Evolutionary conservation across 768 basidiomycete species (phyloP).

Genomic region (Mycena haematopus): DNA sequence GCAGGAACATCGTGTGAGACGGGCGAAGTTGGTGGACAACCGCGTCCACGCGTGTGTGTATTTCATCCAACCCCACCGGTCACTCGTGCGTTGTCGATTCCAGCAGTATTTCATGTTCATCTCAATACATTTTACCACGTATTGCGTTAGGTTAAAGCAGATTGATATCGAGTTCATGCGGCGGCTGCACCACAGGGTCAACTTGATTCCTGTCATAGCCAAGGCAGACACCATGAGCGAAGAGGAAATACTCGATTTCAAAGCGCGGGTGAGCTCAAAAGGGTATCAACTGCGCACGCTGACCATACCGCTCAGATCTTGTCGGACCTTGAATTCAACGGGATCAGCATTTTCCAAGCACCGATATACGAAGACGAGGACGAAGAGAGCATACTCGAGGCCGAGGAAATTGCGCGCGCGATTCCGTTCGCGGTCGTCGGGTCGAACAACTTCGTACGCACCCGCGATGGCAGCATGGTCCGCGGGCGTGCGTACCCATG

Average conservation of each 20-base stretch:
- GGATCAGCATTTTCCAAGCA: conserved; percentile 98
- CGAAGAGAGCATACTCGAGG: conserved; percentile 96
- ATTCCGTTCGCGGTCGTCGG: conserved; percentile 99
- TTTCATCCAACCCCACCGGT: conserved; percentile 98
- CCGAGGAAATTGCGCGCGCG: conserved; percentile 97
- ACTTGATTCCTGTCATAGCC: conserved; percentile 97
- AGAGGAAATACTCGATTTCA: conserved; percentile 92
- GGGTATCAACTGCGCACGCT: too few relatives aligned
- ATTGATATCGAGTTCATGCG: conserved; percentile 99
- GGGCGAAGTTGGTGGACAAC: conserved; percentile 93
- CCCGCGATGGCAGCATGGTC: conserved; percentile 89
- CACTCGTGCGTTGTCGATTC: too few relatives aligned
- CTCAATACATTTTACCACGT: conserved; percentile 6
- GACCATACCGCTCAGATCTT: conserved; percentile 65
- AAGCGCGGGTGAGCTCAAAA: conserved; percentile 85
- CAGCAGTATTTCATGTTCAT: conserved; percentile 40
- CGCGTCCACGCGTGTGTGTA: conserved; percentile 98
- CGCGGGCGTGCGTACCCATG: conserved; percentile 97
- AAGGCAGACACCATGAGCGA: conserved; percentile 98
- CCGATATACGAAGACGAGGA: conserved; percentile 98
- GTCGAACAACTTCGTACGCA: conserved; percentile 81
- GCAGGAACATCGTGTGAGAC: conserved; percentile 98
- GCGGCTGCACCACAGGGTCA: conserved; percentile 95
- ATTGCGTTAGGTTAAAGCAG: conserved; percentile 80
- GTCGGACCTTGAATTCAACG: conserved; percentile 91